Conservation (phyloP, 768 basidiomycete genomes). For the Serpula lacrymans region DNA sequence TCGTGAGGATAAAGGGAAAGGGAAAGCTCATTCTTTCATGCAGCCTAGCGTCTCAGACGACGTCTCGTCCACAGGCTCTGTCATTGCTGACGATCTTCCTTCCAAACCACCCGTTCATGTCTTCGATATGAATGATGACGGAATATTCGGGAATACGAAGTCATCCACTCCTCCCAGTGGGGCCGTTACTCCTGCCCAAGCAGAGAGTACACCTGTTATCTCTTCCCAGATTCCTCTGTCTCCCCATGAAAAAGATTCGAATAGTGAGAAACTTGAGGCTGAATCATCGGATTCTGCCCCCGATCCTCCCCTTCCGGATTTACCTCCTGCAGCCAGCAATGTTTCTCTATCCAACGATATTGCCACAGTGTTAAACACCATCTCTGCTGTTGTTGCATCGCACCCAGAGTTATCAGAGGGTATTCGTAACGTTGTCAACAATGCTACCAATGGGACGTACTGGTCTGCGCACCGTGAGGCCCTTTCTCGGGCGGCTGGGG, state of each 20-base stretch:
- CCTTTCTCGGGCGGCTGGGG: constrained; percentile 54
- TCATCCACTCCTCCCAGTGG: constrained; percentile 16
- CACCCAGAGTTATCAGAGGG: constrained; percentile 74
- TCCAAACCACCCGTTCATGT: constrained; percentile 64
- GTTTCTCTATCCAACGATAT: constrained; percentile 63
- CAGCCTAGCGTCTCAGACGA: constrained; percentile 27
- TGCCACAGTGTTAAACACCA: constrained; percentile 52
- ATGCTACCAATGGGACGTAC: constrained; percentile 63
- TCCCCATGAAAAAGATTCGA: no score
- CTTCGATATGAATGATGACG: constrained; percentile 35
- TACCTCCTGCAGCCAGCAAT: constrained; percentile 19
- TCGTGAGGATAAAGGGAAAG: constrained; percentile 48
- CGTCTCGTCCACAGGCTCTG: constrained; percentile 39
- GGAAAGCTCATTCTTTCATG: constrained; percentile 22
- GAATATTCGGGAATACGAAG: constrained; percentile 18
- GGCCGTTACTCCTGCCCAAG: constrained; percentile 28
- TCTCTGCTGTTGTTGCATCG: constrained; percentile 52
- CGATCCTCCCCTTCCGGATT: constrained; percentile 47
- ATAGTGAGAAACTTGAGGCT: constrained; percentile 7
- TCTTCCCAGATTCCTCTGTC: constrained; percentile 19
- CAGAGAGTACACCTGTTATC: constrained; percentile 40
- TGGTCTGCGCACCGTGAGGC: constrained; percentile 63
- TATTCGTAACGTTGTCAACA: constrained; percentile 59
- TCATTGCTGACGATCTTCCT: constrained; percentile 39
- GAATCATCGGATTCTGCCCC: constrained; percentile 14